These are phyloP conservation scores for Eucalyptus paniculata DNA, from an alignment of 345 rosid genomes.

Conservation along the genomic window DNA sequence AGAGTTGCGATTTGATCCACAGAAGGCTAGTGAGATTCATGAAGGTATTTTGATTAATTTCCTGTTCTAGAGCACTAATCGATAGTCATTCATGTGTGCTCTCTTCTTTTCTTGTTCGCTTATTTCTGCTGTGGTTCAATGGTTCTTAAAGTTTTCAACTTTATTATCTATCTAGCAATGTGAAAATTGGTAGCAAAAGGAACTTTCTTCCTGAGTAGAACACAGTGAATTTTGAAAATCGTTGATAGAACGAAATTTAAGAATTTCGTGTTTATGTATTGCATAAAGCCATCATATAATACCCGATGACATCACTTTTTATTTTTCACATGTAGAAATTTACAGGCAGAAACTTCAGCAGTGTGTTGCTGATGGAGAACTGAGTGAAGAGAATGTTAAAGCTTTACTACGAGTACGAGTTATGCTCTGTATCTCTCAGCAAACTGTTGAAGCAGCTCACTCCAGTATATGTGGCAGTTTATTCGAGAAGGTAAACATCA, in stretches of 20 bases:
- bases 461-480: conserved; percentile 84
- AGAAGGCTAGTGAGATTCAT: conserved; percentile 79
- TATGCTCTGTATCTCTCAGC: conserved; percentile 88
- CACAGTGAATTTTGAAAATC: not conserved
- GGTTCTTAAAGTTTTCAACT: not conserved
- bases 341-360: conserved; percentile 92
- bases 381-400: conserved; percentile 71
- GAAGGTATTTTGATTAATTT: conserved; percentile 40
- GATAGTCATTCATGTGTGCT: not conserved
- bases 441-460: conserved; percentile 78
- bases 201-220: not conserved
- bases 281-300: not conserved
- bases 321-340: conserved; percentile 36
- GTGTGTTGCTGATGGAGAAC: conserved; percentile 72
- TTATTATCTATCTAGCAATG: too few species aligned
- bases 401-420: conserved; percentile 62
- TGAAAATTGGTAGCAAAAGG: not conserved
- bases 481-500: conserved; percentile 68
- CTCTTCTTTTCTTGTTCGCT: not conserved
- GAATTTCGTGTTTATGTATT: not conserved
- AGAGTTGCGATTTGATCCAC: too few species aligned
- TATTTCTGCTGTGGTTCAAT: not conserved
- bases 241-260: not conserved
- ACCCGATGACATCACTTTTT: not conserved
- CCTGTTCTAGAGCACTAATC: not conserved